phyloP scores from a whole-genome alignment of 192 early-diverging fungal genomes.

The Linnemannia zychae region DNA sequence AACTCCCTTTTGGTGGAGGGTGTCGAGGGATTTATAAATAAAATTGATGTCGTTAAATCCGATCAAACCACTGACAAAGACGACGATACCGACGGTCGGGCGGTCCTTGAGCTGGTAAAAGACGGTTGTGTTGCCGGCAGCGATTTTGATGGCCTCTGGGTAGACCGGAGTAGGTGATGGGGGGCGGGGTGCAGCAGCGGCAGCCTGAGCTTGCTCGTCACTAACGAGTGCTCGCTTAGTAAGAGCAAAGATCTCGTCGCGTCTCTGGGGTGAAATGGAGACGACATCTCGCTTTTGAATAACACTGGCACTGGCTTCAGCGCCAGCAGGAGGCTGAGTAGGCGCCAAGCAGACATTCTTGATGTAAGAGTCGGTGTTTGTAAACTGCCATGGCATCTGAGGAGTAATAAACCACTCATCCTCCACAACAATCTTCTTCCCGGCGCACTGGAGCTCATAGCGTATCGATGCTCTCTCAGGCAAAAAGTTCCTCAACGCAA shows the following conservation, averaged over 20 bases:
- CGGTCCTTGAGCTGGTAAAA: conserved; percentile 16
- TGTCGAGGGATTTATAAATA: background rate
- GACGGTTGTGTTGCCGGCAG: conserved; percentile 7
- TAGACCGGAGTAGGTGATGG: background rate
- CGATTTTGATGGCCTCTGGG: background rate
- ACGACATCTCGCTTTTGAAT: background rate
- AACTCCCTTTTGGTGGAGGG: conserved; percentile 1
- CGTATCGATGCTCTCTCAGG: background rate
- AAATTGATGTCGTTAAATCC: background rate
- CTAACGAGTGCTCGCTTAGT: background rate
- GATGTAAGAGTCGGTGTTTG: background rate
- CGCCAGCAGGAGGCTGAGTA: background rate
- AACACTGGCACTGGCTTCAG: background rate
- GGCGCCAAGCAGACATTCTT: background rate
- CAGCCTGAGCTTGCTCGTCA: background rate
- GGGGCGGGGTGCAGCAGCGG: background rate
- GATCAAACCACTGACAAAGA: background rate
- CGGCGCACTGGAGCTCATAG: conserved; percentile 8
- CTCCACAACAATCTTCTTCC: background rate
- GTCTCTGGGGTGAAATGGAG: background rate
- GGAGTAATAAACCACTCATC: background rate
- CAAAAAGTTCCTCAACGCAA: background rate
- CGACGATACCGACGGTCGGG: conserved; percentile 29
- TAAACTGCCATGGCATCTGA: background rate
- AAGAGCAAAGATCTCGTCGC: background rate